Percentiles rank a stretch among this genome's conserved stretches.
These are phyloP conservation scores for Agrocybe praecox DNA, from an alignment of 768 basidiomycete species.

Conservation along the genomic window DNA sequence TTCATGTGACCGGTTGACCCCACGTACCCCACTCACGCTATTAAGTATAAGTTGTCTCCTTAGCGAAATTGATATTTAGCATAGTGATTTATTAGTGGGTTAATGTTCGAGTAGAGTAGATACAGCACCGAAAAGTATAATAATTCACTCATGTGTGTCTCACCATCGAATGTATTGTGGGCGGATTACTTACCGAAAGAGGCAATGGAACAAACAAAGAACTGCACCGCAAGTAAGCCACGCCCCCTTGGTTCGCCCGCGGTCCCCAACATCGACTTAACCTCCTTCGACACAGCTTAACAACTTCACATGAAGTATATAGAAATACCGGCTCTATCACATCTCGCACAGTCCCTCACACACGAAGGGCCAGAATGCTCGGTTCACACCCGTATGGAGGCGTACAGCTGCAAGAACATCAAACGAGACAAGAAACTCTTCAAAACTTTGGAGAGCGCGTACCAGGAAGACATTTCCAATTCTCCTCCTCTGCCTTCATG, in stretches of 20 bases:
- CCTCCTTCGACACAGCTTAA: background rate
- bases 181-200: background rate
- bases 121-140: too few relatives aligned
- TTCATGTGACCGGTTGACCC: background rate
- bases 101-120: too few relatives aligned
- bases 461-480: conserved; percentile 77
- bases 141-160: too few relatives aligned
- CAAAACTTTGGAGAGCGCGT: conserved; percentile 87
- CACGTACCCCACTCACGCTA: background rate
- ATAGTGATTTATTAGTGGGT: too few relatives aligned
- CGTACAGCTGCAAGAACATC: conserved; percentile 97
- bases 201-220: conserved; percentile 15
- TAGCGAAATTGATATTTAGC: background rate
- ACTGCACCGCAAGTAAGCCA: conserved; percentile 11
- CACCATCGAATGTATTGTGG: too few relatives aligned
- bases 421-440: conserved; percentile 97
- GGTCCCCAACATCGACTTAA: conserved; percentile 2
- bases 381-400: conserved; percentile 92
- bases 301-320: conserved; percentile 78
- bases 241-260: conserved; percentile 10
- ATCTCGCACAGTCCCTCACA: conserved; percentile 76
- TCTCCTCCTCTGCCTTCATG: conserved; percentile 87
- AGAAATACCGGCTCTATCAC: conserved; percentile 77
- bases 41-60: too few relatives aligned
- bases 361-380: conserved; percentile 88